Percentiles rank a stretch among this genome's conserved stretches.
Conservation (phyloP, 2,329 filamentous ascomycete species). For the Neurospora sp. region DNA sequence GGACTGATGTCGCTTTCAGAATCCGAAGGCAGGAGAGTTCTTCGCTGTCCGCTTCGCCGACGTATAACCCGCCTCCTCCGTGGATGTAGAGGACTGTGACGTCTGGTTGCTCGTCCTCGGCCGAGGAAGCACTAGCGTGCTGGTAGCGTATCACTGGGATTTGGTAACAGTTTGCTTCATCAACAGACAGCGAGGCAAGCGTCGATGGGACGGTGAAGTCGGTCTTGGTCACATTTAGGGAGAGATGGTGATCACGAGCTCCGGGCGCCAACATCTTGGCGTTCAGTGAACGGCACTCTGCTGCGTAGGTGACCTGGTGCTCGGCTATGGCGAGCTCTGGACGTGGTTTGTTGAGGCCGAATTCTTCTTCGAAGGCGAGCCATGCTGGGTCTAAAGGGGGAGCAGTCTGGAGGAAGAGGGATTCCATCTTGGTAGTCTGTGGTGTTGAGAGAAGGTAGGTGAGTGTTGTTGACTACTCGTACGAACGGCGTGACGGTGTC, state of each 20-base stretch:
- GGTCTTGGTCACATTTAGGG: conserved; percentile 22
- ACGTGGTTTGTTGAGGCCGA: conserved; percentile 20
- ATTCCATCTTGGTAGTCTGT: conserved; percentile 3
- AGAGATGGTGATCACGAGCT: conserved; percentile 27
- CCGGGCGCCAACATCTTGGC: conserved; percentile 25
- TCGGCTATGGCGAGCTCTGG: conserved; percentile 19
- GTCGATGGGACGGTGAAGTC: conserved; percentile 24
- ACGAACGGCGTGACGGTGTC: neutral
- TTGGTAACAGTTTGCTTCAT: conserved; percentile 3
- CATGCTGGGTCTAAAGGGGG: conserved; percentile 32
- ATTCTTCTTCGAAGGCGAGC: conserved; percentile 27
- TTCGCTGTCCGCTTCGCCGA: conserved; percentile 40
- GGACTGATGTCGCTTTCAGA: conserved; percentile 17
- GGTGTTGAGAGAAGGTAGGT: neutral
- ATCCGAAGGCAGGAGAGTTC: conserved; percentile 36
- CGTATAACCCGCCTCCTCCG: conserved; percentile 36
- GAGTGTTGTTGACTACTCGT: neutral
- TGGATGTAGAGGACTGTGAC: conserved; percentile 33
- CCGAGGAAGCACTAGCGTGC: neutral
- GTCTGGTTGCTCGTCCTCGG: neutral
- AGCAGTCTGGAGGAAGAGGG: conserved; percentile 21
- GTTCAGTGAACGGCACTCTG: conserved; percentile 29
- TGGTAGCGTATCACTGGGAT: conserved; percentile 30
- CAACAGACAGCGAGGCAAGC: conserved; percentile 16
- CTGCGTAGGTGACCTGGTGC: conserved; percentile 30